Conservation (phyloP, 768 basidiomycete species). For the Boletus speciosus region DNA sequence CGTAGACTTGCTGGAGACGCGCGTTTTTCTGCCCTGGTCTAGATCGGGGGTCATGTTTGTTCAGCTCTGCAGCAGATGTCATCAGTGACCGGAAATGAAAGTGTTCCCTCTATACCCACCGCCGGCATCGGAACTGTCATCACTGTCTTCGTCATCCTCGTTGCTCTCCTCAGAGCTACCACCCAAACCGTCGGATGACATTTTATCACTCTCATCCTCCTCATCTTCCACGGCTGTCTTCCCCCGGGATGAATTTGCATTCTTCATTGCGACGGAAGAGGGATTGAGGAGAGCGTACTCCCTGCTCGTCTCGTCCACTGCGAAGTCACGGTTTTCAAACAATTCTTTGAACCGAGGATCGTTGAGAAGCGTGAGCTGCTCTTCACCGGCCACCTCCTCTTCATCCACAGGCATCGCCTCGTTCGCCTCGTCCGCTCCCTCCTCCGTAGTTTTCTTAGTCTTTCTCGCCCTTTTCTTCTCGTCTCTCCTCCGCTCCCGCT, state of each 20-base stretch:
- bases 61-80: constrained; percentile 39
- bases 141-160: constrained; percentile 42
- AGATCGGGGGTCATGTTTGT: constrained; percentile 54
- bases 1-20: constrained; percentile 45
- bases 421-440: constrained; percentile 32
- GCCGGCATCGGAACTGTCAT: constrained; percentile 57
- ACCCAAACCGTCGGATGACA: constrained; percentile 55
- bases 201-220: constrained; percentile 79
- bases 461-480: constrained; percentile 51
- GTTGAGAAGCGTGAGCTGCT: constrained; percentile 52
- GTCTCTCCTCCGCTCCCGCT: constrained; percentile 52
- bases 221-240: constrained; percentile 88
- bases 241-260: constrained; percentile 33
- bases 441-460: constrained; percentile 36
- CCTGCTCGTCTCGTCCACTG: constrained; percentile 82
- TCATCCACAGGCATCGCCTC: constrained; percentile 34
- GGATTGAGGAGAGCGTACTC: constrained; percentile 95
- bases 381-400: constrained; percentile 18
- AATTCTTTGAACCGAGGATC: constrained; percentile 90
- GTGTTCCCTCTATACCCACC: constrained; percentile 34
- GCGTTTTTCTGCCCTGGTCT: constrained; percentile 47
- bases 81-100: constrained; percentile 17
- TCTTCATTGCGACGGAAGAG: constrained; percentile 62
- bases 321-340: constrained; percentile 88
- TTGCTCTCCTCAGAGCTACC: constrained; percentile 40